Evolutionary conservation across 192 early-diverging fungal species (phyloP).

Genomic region (Diversispora epigaea): DNA sequence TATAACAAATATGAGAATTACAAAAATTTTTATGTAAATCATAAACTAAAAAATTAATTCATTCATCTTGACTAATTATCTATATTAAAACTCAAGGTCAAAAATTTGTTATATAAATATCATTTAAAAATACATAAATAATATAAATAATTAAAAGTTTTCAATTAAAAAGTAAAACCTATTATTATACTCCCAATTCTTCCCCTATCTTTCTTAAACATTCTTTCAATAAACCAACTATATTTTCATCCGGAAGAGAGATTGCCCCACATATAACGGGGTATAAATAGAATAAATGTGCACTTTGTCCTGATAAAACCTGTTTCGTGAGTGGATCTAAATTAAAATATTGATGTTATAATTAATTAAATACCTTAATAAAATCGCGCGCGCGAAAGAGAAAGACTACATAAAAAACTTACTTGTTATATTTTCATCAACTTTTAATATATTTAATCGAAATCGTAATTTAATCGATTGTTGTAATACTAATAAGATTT

Average conservation of each 20-base stretch:
- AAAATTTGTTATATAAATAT: too few relatives aligned
- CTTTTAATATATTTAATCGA: conserved; percentile 42
- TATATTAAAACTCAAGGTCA: too few relatives aligned
- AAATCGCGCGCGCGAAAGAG: too few relatives aligned
- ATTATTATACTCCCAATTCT: conserved; percentile 35
- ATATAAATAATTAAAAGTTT: not conserved
- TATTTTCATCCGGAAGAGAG: conserved; percentile 48
- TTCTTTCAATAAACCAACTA: conserved; percentile 38
- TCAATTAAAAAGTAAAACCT: not conserved
- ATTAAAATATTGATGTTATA: not conserved
- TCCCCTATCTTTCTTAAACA: conserved; percentile 46
- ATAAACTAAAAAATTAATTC: too few relatives aligned
- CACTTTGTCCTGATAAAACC: conserved; percentile 55
- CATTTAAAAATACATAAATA: too few relatives aligned
- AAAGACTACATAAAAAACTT: conserved; percentile 25
- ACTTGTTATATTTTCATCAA: conserved; percentile 42
- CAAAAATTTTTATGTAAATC: too few relatives aligned
- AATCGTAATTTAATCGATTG: conserved; percentile 53
- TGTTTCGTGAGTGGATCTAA: conserved; percentile 38
- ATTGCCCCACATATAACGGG: conserved; percentile 61
- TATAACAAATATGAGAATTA: too few relatives aligned
- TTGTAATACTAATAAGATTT: conserved; percentile 54
- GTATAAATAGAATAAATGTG: conserved; percentile 73
- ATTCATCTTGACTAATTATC: too few relatives aligned
- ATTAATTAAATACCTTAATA: not conserved